phyloP scores from a whole-genome alignment of 768 basidiomycete genomes.

The Auriscalpium orientale region DNA sequence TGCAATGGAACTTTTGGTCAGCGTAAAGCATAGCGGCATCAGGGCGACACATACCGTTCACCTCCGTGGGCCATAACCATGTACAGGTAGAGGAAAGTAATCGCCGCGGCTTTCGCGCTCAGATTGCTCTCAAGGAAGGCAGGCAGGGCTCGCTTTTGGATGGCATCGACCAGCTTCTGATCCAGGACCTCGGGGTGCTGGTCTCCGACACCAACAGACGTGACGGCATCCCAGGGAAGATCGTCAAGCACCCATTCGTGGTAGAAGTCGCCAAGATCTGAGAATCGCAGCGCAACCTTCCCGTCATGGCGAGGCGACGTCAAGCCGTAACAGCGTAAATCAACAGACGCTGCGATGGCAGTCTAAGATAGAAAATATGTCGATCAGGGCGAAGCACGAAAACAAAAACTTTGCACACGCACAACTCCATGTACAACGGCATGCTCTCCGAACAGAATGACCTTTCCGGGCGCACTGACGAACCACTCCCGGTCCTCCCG shows the following conservation, averaged over 20 bases:
- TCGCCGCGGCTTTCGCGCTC: constrained; percentile 38
- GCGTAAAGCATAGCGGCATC: neutral
- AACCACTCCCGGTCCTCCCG: constrained; percentile 58
- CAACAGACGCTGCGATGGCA: constrained; percentile 90
- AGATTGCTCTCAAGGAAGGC: constrained; percentile 22
- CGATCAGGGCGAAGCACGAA: too few relatives aligned
- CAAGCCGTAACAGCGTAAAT: constrained; percentile 90
- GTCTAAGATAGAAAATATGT: constrained; percentile 41
- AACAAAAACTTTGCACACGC: constrained; percentile 29
- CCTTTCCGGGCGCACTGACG: constrained; percentile 94
- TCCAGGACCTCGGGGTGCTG: constrained; percentile 64
- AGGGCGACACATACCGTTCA: constrained; percentile 41
- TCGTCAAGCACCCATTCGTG: constrained; percentile 73
- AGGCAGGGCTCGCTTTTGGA: constrained; percentile 41
- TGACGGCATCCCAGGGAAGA: constrained; percentile 75
- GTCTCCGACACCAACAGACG: constrained; percentile 41
- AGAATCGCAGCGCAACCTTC: constrained; percentile 67
- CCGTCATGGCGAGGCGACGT: constrained; percentile 67
- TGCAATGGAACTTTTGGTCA: constrained; percentile 22
- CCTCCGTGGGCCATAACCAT: constrained; percentile 60
- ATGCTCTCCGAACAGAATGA: constrained; percentile 97
- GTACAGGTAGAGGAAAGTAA: constrained; percentile 92
- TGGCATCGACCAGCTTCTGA: constrained; percentile 61
- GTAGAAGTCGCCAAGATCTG: constrained; percentile 71
- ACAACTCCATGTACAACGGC: constrained; percentile 97